Evolutionary conservation across 2,329 filamentous ascomycete species (phyloP), one percentile per base, ranked within the genome.

Genomic region (Arachnopeziza araneosa): DNA sequence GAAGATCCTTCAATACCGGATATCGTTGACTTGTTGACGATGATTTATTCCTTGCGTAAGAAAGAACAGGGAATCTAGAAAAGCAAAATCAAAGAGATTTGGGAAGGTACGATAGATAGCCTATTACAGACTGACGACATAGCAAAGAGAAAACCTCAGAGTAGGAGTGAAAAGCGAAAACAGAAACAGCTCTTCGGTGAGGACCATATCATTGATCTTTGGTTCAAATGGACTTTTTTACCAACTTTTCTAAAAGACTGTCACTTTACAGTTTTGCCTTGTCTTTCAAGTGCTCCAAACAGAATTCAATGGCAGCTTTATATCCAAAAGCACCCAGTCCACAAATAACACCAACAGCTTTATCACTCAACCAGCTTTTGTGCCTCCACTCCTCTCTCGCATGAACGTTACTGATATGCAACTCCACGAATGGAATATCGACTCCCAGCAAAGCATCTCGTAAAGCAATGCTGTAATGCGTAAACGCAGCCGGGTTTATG

Each of bases 331-430:
- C 78, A 0, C 86, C 86, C 71, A 93, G 66, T 0, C 89, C 89
- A 66, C 85, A 87, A 60, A 93, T 85, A 9, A 92, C 85, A 0
- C 82, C 81, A 0, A 44, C 36, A 14, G 89, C 89, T 77, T 91
- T 92, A 71, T 93, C 89, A 66, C 83, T 85, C 64, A 93, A 76
- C 69, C 88, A 91, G 64, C 86, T 90, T 64, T 88, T 84, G 65
- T 85, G 81, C 57, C 89, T 78, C 68, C 83, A 93, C 1, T 78
- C 68, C 75, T 93, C 90, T 9, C 90, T 75, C 30, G 83, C 81
- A 72, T 93, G 88, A 1, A 92, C 82, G 72, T 93, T 93, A 58
- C 80, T 86, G 36, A 92, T 81, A 71, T 93, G 89, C n/a, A 91
- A 73, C 75, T 93, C 90, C 53, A 93, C 78, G 67, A 92, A 93